These are phyloP conservation scores for Plasmodium vinckei DNA, from an alignment of 169 alveolate genomes.

Conservation along the genomic window DNA sequence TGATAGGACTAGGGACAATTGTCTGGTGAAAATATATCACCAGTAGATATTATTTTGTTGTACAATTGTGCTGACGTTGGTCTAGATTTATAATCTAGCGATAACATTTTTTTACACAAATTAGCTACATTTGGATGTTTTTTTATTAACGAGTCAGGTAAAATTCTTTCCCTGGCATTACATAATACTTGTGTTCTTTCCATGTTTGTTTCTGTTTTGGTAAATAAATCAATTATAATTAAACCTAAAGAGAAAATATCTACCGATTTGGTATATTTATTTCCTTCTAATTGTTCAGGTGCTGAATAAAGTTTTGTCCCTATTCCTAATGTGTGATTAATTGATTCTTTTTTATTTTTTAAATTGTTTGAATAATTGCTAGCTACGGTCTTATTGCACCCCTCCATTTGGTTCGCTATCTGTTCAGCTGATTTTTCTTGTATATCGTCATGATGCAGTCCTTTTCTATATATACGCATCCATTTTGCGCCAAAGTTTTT, in stretches of 20 bases:
- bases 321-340: constrained; percentile 76
- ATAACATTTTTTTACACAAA: constrained; percentile 47
- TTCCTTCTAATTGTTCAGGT: constrained; percentile 81
- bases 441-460: too few species aligned
- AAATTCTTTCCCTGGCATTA: constrained; percentile 78
- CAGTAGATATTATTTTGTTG: constrained; percentile 16
- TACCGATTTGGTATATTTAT: constrained; percentile 71
- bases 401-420: neutral
- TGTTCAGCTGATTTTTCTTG: too few species aligned
- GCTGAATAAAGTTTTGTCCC: constrained; percentile 81
- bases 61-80: constrained; percentile 51
- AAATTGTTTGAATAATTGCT: neutral
- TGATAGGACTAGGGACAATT: too few species aligned
- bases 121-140: constrained; percentile 67
- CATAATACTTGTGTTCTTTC: constrained; percentile 74
- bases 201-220: constrained; percentile 77
- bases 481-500: too few species aligned
- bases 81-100: constrained; percentile 40
- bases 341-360: neutral
- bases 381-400: neutral
- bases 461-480: too few species aligned
- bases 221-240: constrained; percentile 75
- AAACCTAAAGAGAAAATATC: constrained; percentile 82
- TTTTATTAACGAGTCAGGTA: constrained; percentile 71
- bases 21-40: constrained; percentile 7